phyloP scores from a whole-genome alignment of 2,329 filamentous ascomycete genomes.

The Aspergillus pseudoterreus region DNA sequence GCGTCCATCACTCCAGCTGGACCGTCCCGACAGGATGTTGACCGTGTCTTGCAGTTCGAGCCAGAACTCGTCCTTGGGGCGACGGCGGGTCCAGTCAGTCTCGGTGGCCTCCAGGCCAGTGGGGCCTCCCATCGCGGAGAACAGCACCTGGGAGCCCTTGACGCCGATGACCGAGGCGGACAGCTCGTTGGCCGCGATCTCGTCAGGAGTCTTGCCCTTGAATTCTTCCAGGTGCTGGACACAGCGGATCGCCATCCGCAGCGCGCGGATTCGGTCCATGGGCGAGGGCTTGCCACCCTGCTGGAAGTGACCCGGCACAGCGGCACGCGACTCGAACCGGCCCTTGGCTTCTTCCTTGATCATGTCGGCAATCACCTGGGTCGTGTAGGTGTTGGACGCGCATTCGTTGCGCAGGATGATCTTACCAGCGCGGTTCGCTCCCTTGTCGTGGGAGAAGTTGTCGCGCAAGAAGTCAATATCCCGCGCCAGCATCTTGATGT shows the following conservation, averaged over 20 bases:
- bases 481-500: constrained; percentile 83
- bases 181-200: constrained; percentile 69
- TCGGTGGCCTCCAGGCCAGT: constrained; percentile 72
- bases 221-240: constrained; percentile 85
- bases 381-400: constrained; percentile 83
- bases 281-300: constrained; percentile 89
- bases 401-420: constrained; percentile 97
- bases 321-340: constrained; percentile 86
- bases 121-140: constrained; percentile 65
- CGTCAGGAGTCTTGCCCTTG: constrained; percentile 60
- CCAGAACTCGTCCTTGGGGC: constrained; percentile 86
- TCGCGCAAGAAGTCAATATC: constrained; percentile 88
- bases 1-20: constrained; percentile 31
- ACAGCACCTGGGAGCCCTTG: constrained; percentile 83
- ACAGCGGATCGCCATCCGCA: constrained; percentile 88
- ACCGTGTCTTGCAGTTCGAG: constrained; percentile 73
- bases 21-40: constrained; percentile 76
- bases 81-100: constrained; percentile 88
- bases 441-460: constrained; percentile 79
- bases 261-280: constrained; percentile 92
- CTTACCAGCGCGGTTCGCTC: constrained; percentile 84
- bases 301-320: constrained; percentile 90
- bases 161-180: constrained; percentile 86
- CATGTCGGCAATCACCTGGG: constrained; percentile 90
- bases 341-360: constrained; percentile 91